These are phyloP conservation scores for Sphagnurus paluster DNA, from an alignment of 1,284 basidiomycete genomes.

Conservation along the genomic window DNA sequence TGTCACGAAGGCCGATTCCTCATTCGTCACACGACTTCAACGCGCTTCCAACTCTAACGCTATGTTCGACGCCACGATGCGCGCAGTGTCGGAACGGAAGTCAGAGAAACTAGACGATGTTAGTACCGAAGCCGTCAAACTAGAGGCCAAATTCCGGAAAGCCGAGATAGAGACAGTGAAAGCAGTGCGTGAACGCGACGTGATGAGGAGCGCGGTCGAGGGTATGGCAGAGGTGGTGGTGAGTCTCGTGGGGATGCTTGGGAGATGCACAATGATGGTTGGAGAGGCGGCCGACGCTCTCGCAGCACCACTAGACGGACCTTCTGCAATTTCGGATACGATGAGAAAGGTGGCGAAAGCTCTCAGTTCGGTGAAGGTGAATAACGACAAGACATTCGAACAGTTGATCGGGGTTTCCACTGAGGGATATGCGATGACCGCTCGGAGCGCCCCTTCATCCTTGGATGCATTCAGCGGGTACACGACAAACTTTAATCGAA, in stretches of 20 bases:
- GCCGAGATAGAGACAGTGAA: constrained; percentile 75
- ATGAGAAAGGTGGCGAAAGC: constrained; percentile 43
- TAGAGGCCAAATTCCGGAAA: constrained; percentile 66
- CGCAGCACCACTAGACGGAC: constrained; percentile 43
- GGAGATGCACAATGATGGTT: constrained; percentile 74
- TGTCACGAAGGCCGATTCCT: constrained; percentile 58
- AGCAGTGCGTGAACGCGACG: constrained; percentile 69
- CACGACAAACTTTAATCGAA: constrained; percentile 37
- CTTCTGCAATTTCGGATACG: constrained; percentile 28
- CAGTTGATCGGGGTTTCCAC: constrained; percentile 65
- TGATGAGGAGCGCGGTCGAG: constrained; percentile 62
- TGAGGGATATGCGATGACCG: constrained; percentile 47
- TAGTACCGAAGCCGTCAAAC: constrained; percentile 69
- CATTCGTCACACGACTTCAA: constrained; percentile 60
- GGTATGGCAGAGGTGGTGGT: constrained; percentile 72
- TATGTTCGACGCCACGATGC: constrained; percentile 83
- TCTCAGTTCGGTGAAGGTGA: constrained; percentile 52
- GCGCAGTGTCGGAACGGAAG: constrained; percentile 75
- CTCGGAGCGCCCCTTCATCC: constrained; percentile 31
- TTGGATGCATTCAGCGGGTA: constrained; percentile 50
- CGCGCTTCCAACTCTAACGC: constrained; percentile 74
- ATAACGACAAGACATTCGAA: constrained; percentile 68
- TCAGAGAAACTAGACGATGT: constrained; percentile 81
- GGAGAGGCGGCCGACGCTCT: constrained; percentile 65
- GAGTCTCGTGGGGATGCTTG: constrained; percentile 75